Base-by-base conservation (phyloP, 2,329 filamentous ascomycete genomes). In the Scleromitrula shiraiana region DNA sequence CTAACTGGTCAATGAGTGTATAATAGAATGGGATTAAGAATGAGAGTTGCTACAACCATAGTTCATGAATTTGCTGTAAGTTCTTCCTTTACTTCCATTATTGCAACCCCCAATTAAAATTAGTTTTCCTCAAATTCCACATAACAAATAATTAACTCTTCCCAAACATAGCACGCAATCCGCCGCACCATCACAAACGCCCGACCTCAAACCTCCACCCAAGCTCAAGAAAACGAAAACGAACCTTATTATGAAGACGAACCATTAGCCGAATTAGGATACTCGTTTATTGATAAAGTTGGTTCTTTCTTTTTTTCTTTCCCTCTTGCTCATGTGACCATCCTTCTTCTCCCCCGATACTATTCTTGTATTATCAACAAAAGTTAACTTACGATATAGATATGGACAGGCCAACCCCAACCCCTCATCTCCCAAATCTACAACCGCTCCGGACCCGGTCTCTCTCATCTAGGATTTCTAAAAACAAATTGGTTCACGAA, bases 221-320 rank as follows among this genome's bases (percentile, higher is more conserved):
- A 29, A 29, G 26, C 7, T 29, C 12, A 29, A 27, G 12, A 29
- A 22, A 6, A 32, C 5, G 42, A 27, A 14, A 36, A 37, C 20
- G 42, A 45, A 14, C 42, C 42, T 20, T 45, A 45, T 15, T 45
- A 37, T n/a, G 42, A 45, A 29, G 17, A 45, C 6, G 32, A 45
- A 27, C 42, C 32, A 26, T 32, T 45, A 9, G 30, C 42, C 5
- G 42, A 45, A 8, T 23, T 45, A 15, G 42, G 42, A 22, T 45
- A 45, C 10, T 45, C 42, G 2, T 38, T 45, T 20, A 38, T 37
- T 37, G 32, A 36, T 8, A 37, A 36, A 26, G 19, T 45, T n/a
- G 26, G 41, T 8, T 17, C 12, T 7, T 8, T 3, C 2, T 4
- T 29, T 32, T 37, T n/a, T n/a, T n/a, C n/a, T n/a, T n/a, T n/a